Conservation (phyloP, 208 protist genomes). For the Lotmaria passim region DNA sequence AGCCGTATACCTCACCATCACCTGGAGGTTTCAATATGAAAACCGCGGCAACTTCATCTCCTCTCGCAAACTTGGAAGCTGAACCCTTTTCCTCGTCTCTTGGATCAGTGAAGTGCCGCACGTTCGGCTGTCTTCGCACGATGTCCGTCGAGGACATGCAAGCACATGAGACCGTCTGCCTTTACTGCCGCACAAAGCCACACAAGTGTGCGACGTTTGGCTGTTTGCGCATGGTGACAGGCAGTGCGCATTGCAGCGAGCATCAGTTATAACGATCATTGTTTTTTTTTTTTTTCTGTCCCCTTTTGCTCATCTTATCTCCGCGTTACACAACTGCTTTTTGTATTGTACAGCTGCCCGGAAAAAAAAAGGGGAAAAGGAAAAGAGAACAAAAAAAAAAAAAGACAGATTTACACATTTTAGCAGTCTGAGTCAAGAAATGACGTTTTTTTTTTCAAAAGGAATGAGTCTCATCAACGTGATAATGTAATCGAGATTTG, state of each 20-base stretch:
- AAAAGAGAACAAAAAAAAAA: no score
- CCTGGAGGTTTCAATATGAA: not conserved
- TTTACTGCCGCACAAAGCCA: conserved; percentile 16
- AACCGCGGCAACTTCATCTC: not conserved
- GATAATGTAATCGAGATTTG: no score
- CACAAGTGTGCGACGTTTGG: conserved; percentile 27
- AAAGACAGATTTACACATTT: no score
- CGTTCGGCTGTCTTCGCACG: conserved; percentile 22
- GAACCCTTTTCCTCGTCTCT: not conserved
- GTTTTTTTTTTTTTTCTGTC: not conserved
- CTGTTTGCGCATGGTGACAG: conserved; percentile 18
- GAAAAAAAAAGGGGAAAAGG: no score
- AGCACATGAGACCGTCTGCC: conserved; percentile 2
- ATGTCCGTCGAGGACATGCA: not conserved
- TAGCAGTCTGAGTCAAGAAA: no score
- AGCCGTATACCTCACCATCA: not conserved
- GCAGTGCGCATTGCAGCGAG: conserved; percentile 9
- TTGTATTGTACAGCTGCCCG: not conserved
- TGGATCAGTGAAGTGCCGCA: conserved; percentile 5
- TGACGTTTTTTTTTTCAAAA: no score
- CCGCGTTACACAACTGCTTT: no score
- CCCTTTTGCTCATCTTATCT: no score
- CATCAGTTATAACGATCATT: not conserved
- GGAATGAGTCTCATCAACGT: no score
- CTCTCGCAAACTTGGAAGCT: not conserved